Evolutionary conservation across 768 basidiomycete species (phyloP), one percentile per base, ranked within the genome.

Genomic region (Lepiota brunneoincarnata): DNA sequence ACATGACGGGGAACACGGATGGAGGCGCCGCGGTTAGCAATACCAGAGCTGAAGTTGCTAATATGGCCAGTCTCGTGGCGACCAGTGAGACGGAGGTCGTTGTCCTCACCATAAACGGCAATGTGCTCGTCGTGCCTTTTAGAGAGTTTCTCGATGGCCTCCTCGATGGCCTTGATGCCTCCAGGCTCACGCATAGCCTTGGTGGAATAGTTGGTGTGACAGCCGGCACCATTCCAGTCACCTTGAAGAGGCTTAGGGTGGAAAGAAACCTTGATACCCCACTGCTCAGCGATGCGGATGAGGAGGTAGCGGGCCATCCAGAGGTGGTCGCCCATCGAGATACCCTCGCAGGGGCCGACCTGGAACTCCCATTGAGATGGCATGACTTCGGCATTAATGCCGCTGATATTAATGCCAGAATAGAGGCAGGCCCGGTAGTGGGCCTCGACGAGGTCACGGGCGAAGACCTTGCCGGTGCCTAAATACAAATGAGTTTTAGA

Each of bases 311-410:
- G 91, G 35, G 97, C 93, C 84, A 98, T 93, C 93, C 94, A 97
- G 63, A 99, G 87, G 75, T 99, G 96, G 72, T 99, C 97, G 62
- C 97, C 97, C 93, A 98, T 96, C 56, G 88, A 79, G 71, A 98
- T 98, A 51, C 97, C 97, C 69, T 91, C 89, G 65, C 96, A 98
- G 26, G 97, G 97, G 49, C 97, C 96, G 62, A 99, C 93, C 74
- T 99, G 97, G 89, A 96, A 99, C 77, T 99, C 97, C 97, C 97
- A 99, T 72, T 99, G 97, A 52, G 95, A 87, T 14, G 97, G 96
- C 96, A 98, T 98, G 58, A 98, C 96, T 75, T 98, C 97, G 57
- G 96, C 96, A 71, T 98, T 99, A 77, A 99, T 98, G 68, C 97
- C 97, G 61, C 91, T 93, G 76, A 98, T 98, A 78, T 93, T 94